Evolutionary conservation across 2,329 filamentous ascomycete species (phyloP).

Genomic region (Ceratocystis papillata): DNA sequence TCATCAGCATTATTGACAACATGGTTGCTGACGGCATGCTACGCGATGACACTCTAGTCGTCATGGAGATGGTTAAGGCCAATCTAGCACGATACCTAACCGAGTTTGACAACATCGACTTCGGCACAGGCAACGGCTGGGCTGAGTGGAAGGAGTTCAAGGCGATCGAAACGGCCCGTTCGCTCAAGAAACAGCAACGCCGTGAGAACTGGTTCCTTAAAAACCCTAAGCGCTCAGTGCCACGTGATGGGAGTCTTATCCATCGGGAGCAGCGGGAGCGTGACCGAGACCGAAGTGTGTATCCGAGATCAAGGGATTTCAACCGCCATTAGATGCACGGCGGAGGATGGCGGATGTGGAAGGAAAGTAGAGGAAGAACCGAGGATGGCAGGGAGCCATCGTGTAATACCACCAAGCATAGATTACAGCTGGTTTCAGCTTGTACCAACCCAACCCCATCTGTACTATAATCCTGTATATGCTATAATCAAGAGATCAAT

Average conservation of each 20-base stretch:
- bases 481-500: neutral
- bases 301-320: neutral
- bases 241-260: neutral
- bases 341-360: neutral
- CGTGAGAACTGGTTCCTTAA: slow-evolving; percentile 14
- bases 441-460: neutral
- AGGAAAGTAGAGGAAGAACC: neutral
- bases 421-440: neutral
- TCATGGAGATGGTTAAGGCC: slow-evolving; percentile 14
- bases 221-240: slow-evolving; percentile 1
- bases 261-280: neutral
- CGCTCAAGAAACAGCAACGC: slow-evolving; percentile 4
- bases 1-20: slow-evolving; percentile 18
- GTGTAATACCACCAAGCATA: slow-evolving; percentile 4
- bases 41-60: slow-evolving; percentile 12
- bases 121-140: slow-evolving; percentile 19
- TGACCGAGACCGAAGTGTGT: neutral
- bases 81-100: slow-evolving; percentile 14
- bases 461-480: slow-evolving; percentile 1
- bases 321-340: neutral
- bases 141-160: slow-evolving; percentile 21
- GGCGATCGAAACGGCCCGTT: neutral
- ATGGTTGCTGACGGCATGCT: slow-evolving; percentile 17
- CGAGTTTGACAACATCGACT: slow-evolving; percentile 15
- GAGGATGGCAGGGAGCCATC: neutral